phyloP scores from a whole-genome alignment of 495 filamentous ascomycete genomes.

The Lasiosphaeria miniovina region DNA sequence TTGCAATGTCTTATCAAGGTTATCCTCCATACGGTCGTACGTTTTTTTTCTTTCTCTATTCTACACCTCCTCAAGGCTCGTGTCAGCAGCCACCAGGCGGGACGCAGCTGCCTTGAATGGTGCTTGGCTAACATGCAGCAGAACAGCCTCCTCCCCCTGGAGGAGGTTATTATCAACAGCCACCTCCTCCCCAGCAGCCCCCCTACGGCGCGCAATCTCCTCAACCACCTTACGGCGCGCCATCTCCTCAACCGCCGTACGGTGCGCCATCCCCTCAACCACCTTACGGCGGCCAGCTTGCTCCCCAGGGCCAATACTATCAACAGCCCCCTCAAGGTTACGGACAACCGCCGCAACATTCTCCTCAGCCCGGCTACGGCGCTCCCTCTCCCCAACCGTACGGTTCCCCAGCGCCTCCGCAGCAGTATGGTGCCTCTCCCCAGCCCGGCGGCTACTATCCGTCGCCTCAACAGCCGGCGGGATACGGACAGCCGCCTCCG shows the following conservation, averaged over 20 bases:
- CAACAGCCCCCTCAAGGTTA: constrained; percentile 14
- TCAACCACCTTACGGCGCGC: neutral
- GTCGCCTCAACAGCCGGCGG: neutral
- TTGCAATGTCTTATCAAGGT: constrained; percentile 30
- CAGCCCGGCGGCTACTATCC: neutral
- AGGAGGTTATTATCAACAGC: constrained; percentile 29
- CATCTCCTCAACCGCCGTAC: constrained; percentile 17
- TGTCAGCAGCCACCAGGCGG: neutral
- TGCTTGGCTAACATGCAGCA: constrained; percentile 3
- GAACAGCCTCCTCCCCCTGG: constrained; percentile 32
- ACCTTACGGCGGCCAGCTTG: constrained; percentile 20
- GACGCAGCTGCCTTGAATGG: neutral
- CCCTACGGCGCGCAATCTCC: constrained; percentile 18
- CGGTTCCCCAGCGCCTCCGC: constrained; percentile 1
- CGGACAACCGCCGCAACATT: constrained; percentile 2
- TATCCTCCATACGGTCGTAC: constrained; percentile 35
- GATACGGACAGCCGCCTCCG: constrained; percentile 9
- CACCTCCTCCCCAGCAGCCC: constrained; percentile 23
- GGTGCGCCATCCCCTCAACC: constrained; percentile 18
- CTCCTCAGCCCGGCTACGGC: constrained; percentile 3
- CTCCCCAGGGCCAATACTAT: constrained; percentile 15
- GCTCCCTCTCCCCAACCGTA: constrained; percentile 2
- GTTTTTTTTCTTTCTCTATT: constrained; percentile 9
- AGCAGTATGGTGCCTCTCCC: constrained; percentile 4
- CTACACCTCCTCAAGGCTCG: neutral